phyloP scores from a whole-genome alignment of 805 yeast genomes.

The Ogataea siamensis region DNA sequence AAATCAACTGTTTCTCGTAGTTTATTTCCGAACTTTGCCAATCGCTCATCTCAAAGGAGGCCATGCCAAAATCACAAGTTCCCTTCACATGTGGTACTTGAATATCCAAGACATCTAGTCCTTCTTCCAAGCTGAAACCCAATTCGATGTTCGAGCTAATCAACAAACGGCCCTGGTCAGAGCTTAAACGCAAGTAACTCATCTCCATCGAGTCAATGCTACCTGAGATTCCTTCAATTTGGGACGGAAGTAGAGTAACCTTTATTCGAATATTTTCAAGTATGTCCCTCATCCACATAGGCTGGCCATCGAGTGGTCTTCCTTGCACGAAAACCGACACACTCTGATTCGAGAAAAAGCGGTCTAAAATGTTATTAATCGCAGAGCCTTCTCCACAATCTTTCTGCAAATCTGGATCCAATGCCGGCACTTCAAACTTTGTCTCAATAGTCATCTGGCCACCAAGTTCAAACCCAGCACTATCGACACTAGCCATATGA shows the following conservation, averaged over 20 bases:
- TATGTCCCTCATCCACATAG: constrained; percentile 10
- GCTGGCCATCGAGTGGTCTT: not conserved
- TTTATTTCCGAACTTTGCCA: constrained; percentile 24
- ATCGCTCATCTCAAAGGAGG: constrained; percentile 9
- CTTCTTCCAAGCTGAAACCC: not conserved
- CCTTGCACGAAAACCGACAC: constrained; percentile 10
- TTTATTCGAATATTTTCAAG: not conserved
- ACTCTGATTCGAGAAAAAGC: constrained; percentile 4
- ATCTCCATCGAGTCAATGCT: not conserved
- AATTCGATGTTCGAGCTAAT: not conserved
- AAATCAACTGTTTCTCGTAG: constrained; percentile 8
- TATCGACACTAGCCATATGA: not conserved
- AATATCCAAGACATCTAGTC: not conserved
- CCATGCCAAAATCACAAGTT: not conserved
- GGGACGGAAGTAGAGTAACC: not conserved
- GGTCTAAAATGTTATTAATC: constrained; percentile 4
- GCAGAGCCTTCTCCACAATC: constrained; percentile 15
- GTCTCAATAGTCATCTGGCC: constrained; percentile 3
- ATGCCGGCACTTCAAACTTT: constrained; percentile 9
- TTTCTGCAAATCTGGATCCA: constrained; percentile 7
- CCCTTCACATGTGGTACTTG: constrained; percentile 1
- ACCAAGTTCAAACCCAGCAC: not conserved
- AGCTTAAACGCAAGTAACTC: not conserved
- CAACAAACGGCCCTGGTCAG: not conserved
- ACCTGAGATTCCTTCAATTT: not conserved